A percentile compares a stretch with the other conserved stretches of the same genome.
Evolutionary conservation across 1,284 basidiomycete species (phyloP).

Genomic region (Ganoderma lucidum): DNA sequence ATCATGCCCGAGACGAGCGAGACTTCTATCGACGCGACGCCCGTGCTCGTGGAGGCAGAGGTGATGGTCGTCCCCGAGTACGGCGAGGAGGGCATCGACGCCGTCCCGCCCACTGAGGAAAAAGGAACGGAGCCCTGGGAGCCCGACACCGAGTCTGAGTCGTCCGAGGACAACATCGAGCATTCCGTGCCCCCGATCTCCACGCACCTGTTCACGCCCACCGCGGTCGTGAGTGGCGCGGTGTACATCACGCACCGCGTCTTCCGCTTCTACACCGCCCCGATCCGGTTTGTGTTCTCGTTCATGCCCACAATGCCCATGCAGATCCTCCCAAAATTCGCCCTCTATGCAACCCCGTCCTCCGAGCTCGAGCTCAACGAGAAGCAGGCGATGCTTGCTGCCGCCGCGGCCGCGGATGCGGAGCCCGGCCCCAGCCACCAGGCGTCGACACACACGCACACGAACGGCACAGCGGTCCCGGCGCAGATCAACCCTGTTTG

Average conservation of each 20-base stretch:
- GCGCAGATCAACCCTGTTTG: slow-evolving; percentile 54
- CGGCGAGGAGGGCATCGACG: slow-evolving; percentile 37
- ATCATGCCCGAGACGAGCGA: slow-evolving; percentile 38
- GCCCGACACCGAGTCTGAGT: slow-evolving; percentile 26
- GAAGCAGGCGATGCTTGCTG: slow-evolving; percentile 14
- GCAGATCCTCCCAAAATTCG: slow-evolving; percentile 28
- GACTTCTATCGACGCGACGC: slow-evolving; percentile 44
- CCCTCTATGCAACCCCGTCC: slow-evolving; percentile 15
- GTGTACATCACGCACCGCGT: slow-evolving; percentile 39
- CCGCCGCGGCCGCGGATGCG: slow-evolving; percentile 23
- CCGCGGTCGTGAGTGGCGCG: slow-evolving; percentile 35
- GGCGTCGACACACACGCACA: slow-evolving; percentile 10
- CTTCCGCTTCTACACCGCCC: slow-evolving; percentile 41
- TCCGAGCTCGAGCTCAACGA: slow-evolving; percentile 24
- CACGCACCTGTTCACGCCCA: slow-evolving; percentile 28
- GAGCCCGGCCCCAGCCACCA: slow-evolving; percentile 28
- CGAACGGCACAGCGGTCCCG: slow-evolving; percentile 31
- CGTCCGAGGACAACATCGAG: slow-evolving; percentile 23
- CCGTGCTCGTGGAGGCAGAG: slow-evolving; percentile 37
- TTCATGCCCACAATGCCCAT: slow-evolving; percentile 34
- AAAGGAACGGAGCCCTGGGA: slow-evolving; percentile 34
- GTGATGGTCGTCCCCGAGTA: slow-evolving; percentile 36
- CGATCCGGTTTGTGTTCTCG: slow-evolving; percentile 43
- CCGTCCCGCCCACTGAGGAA: slow-evolving; percentile 34
- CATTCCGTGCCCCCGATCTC: slow-evolving; percentile 21